phyloP scores from a whole-genome alignment of 257 asterid species.

The Solanum piurae region DNA sequence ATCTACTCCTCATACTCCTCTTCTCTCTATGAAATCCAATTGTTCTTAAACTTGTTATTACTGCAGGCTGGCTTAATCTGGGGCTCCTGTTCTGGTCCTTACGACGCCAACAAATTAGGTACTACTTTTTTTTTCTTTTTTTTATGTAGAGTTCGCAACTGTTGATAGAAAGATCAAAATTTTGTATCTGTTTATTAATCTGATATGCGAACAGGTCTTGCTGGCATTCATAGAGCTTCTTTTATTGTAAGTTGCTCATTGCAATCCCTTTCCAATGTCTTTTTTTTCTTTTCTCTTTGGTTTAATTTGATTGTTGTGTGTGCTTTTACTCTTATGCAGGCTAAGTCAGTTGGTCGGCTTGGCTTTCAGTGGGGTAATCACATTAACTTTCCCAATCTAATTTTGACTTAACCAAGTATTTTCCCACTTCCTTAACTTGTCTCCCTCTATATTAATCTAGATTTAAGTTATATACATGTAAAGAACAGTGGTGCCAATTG shows the following conservation, averaged over 20 bases:
- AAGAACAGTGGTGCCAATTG: neutral
- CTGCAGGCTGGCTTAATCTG: constrained; percentile 76
- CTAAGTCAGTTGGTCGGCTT: constrained; percentile 38
- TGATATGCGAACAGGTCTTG: constrained; percentile 33
- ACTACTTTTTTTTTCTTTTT: neutral
- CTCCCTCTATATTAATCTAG: neutral
- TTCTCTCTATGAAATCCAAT: neutral
- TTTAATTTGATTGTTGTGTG: neutral
- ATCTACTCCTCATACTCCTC: neutral
- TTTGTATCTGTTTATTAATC: neutral
- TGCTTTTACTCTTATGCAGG: constrained; percentile 30
- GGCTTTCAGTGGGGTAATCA: constrained; percentile 65
- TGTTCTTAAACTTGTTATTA: neutral
- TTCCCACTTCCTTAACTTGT: neutral
- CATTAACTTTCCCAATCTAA: neutral
- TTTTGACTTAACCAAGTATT: neutral
- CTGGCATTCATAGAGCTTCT: constrained; percentile 43
- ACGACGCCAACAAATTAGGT: constrained; percentile 55
- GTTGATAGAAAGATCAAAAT: neutral
- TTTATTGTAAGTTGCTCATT: constrained; percentile 33
- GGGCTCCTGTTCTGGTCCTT: constrained; percentile 74
- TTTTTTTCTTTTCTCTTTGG: neutral
- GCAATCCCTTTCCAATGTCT: neutral
- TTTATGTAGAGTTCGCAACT: neutral
- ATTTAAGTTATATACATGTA: neutral